Evolutionary conservation across 306 rosid species (phyloP).

Genomic region (Styphnolobium japonicum): DNA sequence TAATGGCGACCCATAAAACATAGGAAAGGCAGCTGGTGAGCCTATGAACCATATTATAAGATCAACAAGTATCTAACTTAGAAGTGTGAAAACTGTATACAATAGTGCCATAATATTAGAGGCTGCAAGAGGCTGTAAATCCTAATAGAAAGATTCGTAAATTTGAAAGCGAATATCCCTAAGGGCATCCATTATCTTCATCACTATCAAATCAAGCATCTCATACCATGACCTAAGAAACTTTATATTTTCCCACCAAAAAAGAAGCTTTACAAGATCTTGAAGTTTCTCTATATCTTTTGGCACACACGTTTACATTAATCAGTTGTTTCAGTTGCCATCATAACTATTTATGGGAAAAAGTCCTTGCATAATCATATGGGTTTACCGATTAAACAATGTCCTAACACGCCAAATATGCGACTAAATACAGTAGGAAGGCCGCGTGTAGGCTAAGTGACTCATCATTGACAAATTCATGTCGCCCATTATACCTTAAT

Average conservation of each 20-base stretch:
- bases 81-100: no score
- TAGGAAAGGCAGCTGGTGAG: no score
- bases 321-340: slow-evolving; percentile 31
- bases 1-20: no score
- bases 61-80: no score
- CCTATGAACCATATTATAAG: no score
- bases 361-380: slow-evolving; percentile 11
- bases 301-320: slow-evolving; percentile 17
- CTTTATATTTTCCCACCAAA: no score
- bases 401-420: slow-evolving; percentile 30
- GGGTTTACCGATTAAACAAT: slow-evolving; percentile 27
- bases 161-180: neutral
- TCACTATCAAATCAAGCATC: slow-evolving; percentile 37
- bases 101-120: no score
- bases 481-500: slow-evolving; percentile 45
- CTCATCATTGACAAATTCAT: slow-evolving; percentile 25
- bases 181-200: no score
- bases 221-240: slow-evolving; percentile 6
- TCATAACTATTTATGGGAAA: slow-evolving; percentile 48
- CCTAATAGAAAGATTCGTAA: no score
- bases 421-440: slow-evolving; percentile 21
- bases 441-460: slow-evolving; percentile 49
- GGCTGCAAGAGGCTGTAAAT: no score
- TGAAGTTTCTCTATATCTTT: slow-evolving; percentile 30
- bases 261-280: slow-evolving; percentile 36